These are phyloP conservation scores for Paecilomyces dactylethromorphus DNA, from an alignment of 2,329 filamentous ascomycete genomes.

Conservation along the genomic window DNA sequence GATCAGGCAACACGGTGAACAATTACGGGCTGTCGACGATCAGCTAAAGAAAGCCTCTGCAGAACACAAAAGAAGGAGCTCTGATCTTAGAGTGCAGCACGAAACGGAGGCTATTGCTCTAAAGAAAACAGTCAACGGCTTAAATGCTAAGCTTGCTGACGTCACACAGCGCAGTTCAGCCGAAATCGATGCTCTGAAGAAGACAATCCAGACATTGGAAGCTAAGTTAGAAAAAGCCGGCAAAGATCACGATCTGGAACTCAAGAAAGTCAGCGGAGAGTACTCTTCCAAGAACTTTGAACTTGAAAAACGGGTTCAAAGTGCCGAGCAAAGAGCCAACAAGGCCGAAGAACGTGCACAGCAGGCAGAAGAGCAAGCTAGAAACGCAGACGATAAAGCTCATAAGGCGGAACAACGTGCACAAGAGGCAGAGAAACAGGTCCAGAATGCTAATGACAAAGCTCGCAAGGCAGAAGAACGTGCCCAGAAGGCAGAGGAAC, in stretches of 20 bases:
- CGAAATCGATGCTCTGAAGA: constrained; percentile 53
- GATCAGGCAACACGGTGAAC: constrained; percentile 14
- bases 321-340: constrained; percentile 30
- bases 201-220: constrained; percentile 54
- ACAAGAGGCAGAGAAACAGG: constrained; percentile 20
- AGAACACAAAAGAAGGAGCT: constrained; percentile 34
- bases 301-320: constrained; percentile 47
- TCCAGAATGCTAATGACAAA: constrained; percentile 15
- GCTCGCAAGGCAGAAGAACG: constrained; percentile 11
- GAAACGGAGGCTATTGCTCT: constrained; percentile 61
- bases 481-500: not conserved
- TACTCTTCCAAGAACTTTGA: constrained; percentile 37
- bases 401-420: constrained; percentile 25
- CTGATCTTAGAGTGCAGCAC: constrained; percentile 32
- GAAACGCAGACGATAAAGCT: constrained; percentile 32
- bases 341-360: constrained; percentile 23
- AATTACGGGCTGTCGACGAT: constrained; percentile 43
- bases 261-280: constrained; percentile 51
- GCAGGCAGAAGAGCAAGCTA: constrained; percentile 30
- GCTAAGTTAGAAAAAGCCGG: constrained; percentile 43
- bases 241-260: constrained; percentile 55
- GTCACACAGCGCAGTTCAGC: constrained; percentile 46
- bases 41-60: constrained; percentile 39
- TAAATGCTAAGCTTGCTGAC: constrained; percentile 48
- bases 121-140: constrained; percentile 51